Conservation (phyloP, 306 rosid genomes). For the Gastrolobium bilobum region DNA sequence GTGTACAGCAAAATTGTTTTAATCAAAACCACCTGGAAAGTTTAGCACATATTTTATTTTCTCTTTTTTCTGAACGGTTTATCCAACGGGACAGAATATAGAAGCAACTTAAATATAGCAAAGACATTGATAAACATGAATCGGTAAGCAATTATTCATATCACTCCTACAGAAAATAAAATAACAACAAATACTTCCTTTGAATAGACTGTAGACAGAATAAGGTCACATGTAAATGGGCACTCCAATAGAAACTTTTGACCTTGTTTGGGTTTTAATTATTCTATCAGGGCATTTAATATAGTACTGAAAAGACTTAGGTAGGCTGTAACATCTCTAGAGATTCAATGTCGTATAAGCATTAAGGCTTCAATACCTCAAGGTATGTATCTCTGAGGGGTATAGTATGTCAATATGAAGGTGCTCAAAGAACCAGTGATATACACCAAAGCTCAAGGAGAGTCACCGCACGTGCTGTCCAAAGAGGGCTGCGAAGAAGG, state of each 20-base stretch:
- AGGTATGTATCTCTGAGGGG: too few relatives aligned
- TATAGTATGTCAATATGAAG: too few relatives aligned
- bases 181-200: slow-evolving; percentile 8
- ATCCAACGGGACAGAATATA: not conserved
- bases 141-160: not conserved
- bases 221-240: not conserved
- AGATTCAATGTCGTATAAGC: not conserved
- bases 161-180: slow-evolving; percentile 1
- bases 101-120: not conserved
- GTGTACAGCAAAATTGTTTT: not conserved
- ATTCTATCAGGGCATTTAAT: not conserved
- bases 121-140: not conserved
- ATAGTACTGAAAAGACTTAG: not conserved
- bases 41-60: not conserved
- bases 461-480: too few relatives aligned
- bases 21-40: not conserved
- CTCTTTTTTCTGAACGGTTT: not conserved
- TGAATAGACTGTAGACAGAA: not conserved
- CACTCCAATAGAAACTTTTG: not conserved
- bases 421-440: too few relatives aligned
- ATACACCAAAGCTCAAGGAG: too few relatives aligned
- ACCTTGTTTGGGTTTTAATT: not conserved
- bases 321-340: not conserved
- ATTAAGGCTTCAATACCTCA: slow-evolving; percentile 5
- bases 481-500: too few relatives aligned